Evolutionary conservation across 192 early-diverging fungal species (phyloP).

Genomic region (Phlyctochytrium planicorne): DNA sequence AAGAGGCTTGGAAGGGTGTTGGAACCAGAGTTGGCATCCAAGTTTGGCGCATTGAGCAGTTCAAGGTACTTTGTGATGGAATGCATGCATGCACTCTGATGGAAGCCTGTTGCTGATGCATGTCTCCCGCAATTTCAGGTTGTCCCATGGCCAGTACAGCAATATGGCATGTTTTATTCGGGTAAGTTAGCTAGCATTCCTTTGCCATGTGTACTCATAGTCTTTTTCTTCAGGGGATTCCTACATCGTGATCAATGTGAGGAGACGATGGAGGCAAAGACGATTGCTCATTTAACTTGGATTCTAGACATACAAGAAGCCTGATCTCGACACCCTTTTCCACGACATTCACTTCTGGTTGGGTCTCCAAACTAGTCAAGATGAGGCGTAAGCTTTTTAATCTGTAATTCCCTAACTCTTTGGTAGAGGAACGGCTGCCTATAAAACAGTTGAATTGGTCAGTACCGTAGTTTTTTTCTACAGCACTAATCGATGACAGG

Average conservation of each 20-base stretch:
- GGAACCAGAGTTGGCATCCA: conserved; percentile 57
- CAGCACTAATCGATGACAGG: conserved; percentile 32
- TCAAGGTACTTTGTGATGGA: conserved; percentile 33
- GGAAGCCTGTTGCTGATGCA: too few species aligned
- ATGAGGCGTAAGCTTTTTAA: conserved; percentile 18
- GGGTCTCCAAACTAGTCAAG: conserved; percentile 71
- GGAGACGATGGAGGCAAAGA: conserved; percentile 2
- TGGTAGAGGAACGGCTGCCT: conserved; percentile 69
- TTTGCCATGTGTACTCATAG: conserved; percentile 6
- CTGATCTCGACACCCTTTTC: conserved; percentile 56
- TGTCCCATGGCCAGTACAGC: conserved; percentile 56
- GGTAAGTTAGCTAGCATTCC: conserved; percentile 32
- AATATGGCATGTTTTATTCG: conserved; percentile 68
- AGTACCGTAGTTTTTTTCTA: conserved; percentile 39
- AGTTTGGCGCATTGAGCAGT: conserved; percentile 79
- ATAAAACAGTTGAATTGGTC: conserved; percentile 77
- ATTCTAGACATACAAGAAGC: conserved; percentile 59
- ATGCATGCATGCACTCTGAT: neutral
- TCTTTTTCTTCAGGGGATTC: conserved; percentile 60
- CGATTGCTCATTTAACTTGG: neutral
- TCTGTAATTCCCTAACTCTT: neutral
- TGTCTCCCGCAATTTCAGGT: too few species aligned
- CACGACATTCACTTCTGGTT: conserved; percentile 88
- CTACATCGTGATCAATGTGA: conserved; percentile 74
- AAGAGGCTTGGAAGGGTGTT: conserved; percentile 59